Base-by-base conservation (phyloP, 2,329 filamentous ascomycete species). In the Knufia fluminis region DNA sequence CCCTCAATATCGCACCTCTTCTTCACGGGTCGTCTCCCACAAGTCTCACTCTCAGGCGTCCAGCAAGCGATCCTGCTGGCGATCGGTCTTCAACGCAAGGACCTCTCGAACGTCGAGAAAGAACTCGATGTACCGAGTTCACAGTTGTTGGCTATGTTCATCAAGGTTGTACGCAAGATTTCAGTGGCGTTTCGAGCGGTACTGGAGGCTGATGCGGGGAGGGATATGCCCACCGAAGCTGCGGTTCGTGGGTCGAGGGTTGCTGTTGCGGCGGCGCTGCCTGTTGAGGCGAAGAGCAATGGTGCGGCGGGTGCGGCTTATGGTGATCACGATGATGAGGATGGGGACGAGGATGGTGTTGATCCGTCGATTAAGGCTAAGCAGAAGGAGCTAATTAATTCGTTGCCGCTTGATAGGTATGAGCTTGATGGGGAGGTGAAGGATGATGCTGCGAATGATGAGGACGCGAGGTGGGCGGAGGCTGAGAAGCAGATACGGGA, bases 141-240 rank as follows among this genome's bases (percentile, higher is more conserved):
- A 39, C 92, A 97, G 69, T 72, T 96, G 2, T 74, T 98, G 54
- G 90, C 91, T 53, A 94, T 97, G 85, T 97, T 98, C 67, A 87
- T 95, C 66, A 98, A 98, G 74, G 85, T 95, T 53, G 77, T 96
- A 52, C 81, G 89, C 57, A 97, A 97, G 71, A 77, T 95, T 33
- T 85, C 85, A 2, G 75, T 78, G 2, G 79, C 90, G 63, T 92
- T 98, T 68, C 79, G 82, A 26, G 71, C 75, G 2, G 68, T 97
- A 1, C 76, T 96, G 2, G 79, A 88, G 36, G 80, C 79, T 2
- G 88, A 86, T 0, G 82, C 84, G 9, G 82, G 80, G 49, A 78
- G 80, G 1, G 74, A 79, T 41, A 71, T 90, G 59, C 83, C 84
- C 2, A 69, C 72, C 39, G 66, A 74, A 2, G 73, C 78, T 48